Conservation (phyloP, 2,329 filamentous ascomycete genomes). For the Xylaria digitata region DNA sequence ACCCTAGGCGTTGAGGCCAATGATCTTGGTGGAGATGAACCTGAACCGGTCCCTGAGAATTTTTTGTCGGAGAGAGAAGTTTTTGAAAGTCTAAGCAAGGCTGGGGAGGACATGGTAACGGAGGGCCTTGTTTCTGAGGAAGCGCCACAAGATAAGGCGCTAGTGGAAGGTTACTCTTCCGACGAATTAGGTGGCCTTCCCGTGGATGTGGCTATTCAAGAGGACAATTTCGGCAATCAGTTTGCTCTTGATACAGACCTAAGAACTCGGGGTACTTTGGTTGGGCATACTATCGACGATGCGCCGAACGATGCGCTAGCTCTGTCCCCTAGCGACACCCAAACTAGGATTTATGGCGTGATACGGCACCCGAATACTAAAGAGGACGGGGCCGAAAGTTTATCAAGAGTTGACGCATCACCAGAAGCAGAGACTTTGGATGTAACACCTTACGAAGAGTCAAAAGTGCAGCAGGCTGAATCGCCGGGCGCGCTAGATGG, state of each 20-base stretch:
- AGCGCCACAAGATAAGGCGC: background rate
- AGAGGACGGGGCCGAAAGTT: background rate
- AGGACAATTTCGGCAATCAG: background rate
- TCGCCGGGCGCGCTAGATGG: background rate
- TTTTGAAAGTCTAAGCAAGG: slow-evolving; percentile 10
- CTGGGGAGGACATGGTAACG: slow-evolving; percentile 7
- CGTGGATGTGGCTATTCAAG: background rate
- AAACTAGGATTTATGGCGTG: background rate
- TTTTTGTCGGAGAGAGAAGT: slow-evolving; percentile 22
- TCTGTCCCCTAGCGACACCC: background rate
- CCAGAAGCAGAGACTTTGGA: background rate
- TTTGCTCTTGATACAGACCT: background rate
- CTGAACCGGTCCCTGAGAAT: slow-evolving; percentile 41
- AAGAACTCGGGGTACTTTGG: background rate
- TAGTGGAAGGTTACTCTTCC: background rate
- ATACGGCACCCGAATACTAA: background rate
- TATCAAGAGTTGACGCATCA: background rate
- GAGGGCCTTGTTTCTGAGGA: slow-evolving; percentile 4
- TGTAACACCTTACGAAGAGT: background rate
- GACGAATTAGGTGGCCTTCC: background rate
- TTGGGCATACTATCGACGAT: background rate
- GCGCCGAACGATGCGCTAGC: background rate
- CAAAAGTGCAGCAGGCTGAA: background rate
- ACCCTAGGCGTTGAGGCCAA: slow-evolving; percentile 51
- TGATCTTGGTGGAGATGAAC: slow-evolving; percentile 45